phyloP scores from a whole-genome alignment of 176 grass and related monocot genomes.

The Phragmites australis region DNA sequence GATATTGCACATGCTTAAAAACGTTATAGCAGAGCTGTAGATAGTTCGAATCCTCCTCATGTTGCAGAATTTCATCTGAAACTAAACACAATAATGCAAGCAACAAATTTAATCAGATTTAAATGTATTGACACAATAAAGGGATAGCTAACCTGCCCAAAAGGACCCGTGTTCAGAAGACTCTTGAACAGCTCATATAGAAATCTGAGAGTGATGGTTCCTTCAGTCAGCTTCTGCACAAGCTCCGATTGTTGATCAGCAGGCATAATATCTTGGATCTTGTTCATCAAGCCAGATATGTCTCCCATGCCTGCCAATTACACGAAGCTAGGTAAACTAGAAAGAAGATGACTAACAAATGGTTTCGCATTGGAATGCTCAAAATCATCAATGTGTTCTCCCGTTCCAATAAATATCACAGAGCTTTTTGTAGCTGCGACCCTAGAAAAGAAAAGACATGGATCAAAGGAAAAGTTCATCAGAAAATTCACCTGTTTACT shows the following conservation, averaged over 20 bases:
- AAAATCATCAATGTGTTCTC: slow-evolving; percentile 88
- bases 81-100: background rate
- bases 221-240: slow-evolving; percentile 63
- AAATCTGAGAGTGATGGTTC: slow-evolving; percentile 75
- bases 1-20: background rate
- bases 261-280: slow-evolving; percentile 74
- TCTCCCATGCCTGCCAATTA: slow-evolving; percentile 71
- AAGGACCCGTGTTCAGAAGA: slow-evolving; percentile 86
- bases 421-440: slow-evolving; percentile 91
- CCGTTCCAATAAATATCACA: slow-evolving; percentile 94
- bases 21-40: background rate
- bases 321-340: slow-evolving; percentile 20
- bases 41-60: background rate
- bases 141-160: slow-evolving; percentile 59
- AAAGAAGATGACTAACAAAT: slow-evolving; percentile 72
- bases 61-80: slow-evolving; percentile 14
- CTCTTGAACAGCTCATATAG: slow-evolving; percentile 73
- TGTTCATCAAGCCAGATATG: slow-evolving; percentile 75
- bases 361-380: slow-evolving; percentile 89
- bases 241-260: slow-evolving; percentile 61
- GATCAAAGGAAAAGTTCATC: background rate
- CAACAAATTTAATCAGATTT: background rate
- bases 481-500: background rate
- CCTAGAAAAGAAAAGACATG: slow-evolving; percentile 36
- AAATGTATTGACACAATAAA: slow-evolving; percentile 1